phyloP scores from a whole-genome alignment of 2,329 filamentous ascomycete species.

The Calonectria henricotiae region DNA sequence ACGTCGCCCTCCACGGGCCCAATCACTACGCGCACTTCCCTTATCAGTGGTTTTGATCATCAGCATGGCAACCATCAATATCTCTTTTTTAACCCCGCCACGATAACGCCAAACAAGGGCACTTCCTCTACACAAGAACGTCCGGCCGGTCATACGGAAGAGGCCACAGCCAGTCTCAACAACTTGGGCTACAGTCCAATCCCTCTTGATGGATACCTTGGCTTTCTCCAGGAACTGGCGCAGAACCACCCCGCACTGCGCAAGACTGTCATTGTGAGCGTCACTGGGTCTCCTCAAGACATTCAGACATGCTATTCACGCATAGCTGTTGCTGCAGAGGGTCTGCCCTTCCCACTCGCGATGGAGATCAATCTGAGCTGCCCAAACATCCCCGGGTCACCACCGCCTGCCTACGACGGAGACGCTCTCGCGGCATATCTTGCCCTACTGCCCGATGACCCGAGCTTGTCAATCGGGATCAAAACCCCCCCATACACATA shows the following conservation, averaged over 20 bases:
- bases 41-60: slow-evolving; percentile 77
- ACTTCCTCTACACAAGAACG: slow-evolving; percentile 42
- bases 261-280: slow-evolving; percentile 80
- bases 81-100: slow-evolving; percentile 73
- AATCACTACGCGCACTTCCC: slow-evolving; percentile 81
- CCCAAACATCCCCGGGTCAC: slow-evolving; percentile 79
- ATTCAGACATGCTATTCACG: slow-evolving; percentile 71
- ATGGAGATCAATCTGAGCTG: slow-evolving; percentile 87
- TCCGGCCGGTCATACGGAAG: slow-evolving; percentile 46
- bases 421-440: slow-evolving; percentile 71
- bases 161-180: slow-evolving; percentile 71
- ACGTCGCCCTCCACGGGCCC: slow-evolving; percentile 77
- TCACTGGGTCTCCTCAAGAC: slow-evolving; percentile 76
- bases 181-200: slow-evolving; percentile 83
- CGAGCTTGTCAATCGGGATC: slow-evolving; percentile 69
- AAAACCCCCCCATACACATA: slow-evolving; percentile 87
- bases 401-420: slow-evolving; percentile 80
- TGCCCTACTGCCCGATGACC: slow-evolving; percentile 59
- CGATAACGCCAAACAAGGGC: slow-evolving; percentile 45
- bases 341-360: slow-evolving; percentile 69
- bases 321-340: slow-evolving; percentile 60
- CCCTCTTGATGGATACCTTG: slow-evolving; percentile 73
- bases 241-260: slow-evolving; percentile 35
- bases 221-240: slow-evolving; percentile 68
- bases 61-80: slow-evolving; percentile 75